Conservation (phyloP, 805 yeast species). For the Metschnikowia colocasiae region DNA sequence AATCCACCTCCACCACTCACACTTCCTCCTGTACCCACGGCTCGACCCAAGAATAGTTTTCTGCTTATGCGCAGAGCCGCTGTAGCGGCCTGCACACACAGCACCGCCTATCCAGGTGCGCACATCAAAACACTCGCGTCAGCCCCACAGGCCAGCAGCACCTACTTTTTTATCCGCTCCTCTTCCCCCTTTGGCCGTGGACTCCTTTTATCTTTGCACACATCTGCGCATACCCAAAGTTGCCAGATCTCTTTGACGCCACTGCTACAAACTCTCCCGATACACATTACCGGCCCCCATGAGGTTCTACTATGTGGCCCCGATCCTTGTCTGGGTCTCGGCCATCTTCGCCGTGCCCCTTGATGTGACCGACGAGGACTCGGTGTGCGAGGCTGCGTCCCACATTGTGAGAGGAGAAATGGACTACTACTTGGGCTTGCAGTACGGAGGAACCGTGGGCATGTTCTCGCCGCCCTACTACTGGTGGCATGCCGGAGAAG, state of each 20-base stretch:
- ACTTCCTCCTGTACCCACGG: background rate
- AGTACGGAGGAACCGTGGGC: slow-evolving; percentile 45
- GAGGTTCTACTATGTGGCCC: background rate
- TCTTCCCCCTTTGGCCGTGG: background rate
- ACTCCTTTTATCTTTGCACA: background rate
- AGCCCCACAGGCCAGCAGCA: background rate
- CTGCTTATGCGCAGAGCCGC: background rate
- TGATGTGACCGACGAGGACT: slow-evolving; percentile 35
- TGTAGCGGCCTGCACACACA: background rate
- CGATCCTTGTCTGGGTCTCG: slow-evolving; percentile 6
- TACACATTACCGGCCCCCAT: background rate
- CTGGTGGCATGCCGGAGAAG: slow-evolving; percentile 55
- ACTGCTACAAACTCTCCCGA: background rate
- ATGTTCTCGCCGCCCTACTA: slow-evolving; percentile 45
- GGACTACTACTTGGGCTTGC: slow-evolving; percentile 43
- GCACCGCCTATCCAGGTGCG: slow-evolving; percentile 1
- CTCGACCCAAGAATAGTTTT: background rate
- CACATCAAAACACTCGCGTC: slow-evolving; percentile 2
- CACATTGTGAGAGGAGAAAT: slow-evolving; percentile 36
- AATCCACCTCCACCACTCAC: too few species aligned
- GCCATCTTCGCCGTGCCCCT: slow-evolving; percentile 19
- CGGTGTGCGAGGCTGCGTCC: slow-evolving; percentile 41
- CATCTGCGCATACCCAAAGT: background rate
- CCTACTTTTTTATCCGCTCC: background rate
- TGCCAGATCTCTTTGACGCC: background rate